These are phyloP conservation scores for Aureobasidium mangrovei DNA, from an alignment of 2,329 filamentous ascomycete species.

Conservation along the genomic window DNA sequence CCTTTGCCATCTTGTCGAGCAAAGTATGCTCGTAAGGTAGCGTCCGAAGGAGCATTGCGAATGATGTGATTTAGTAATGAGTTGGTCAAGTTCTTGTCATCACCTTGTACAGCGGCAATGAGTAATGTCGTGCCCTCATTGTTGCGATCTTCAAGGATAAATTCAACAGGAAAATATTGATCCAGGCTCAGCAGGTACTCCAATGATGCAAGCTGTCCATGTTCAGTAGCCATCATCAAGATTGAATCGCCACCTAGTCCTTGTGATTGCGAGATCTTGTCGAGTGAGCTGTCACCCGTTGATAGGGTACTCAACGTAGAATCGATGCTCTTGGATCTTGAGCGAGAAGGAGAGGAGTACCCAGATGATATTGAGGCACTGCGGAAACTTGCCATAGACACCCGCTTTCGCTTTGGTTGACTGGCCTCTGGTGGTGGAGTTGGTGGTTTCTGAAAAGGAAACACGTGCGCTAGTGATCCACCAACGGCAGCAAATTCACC, in stretches of 20 bases:
- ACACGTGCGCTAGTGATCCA: slow-evolving; percentile 66
- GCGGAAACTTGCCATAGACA: slow-evolving; percentile 67
- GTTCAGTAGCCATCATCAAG: slow-evolving; percentile 46
- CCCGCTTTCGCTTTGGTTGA: slow-evolving; percentile 56
- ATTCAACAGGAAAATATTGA: slow-evolving; percentile 62
- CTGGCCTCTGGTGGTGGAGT: slow-evolving; percentile 37
- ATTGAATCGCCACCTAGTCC: slow-evolving; percentile 69
- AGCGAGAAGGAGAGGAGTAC: slow-evolving; percentile 61
- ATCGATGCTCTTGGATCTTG: slow-evolving; percentile 66
- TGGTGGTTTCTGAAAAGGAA: slow-evolving; percentile 69
- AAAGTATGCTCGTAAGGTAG: slow-evolving; percentile 59
- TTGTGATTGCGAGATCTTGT: slow-evolving; percentile 65
- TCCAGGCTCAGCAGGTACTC: slow-evolving; percentile 69
- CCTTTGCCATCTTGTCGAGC: slow-evolving; percentile 72
- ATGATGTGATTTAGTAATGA: slow-evolving; percentile 65
- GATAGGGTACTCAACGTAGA: slow-evolving; percentile 51
- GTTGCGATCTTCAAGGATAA: slow-evolving; percentile 74
- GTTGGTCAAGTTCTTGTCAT: slow-evolving; percentile 64
- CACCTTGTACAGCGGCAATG: slow-evolving; percentile 82
- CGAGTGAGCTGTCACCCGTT: slow-evolving; percentile 67
- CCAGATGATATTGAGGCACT: slow-evolving; percentile 83
- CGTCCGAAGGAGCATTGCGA: slow-evolving; percentile 42
- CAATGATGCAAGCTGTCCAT: slow-evolving; percentile 61
- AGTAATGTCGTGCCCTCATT: slow-evolving; percentile 84
- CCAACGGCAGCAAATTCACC: slow-evolving; percentile 27